Base-by-base conservation (phyloP, 495 filamentous ascomycete genomes). In the Penicillium ochrochloron region DNA sequence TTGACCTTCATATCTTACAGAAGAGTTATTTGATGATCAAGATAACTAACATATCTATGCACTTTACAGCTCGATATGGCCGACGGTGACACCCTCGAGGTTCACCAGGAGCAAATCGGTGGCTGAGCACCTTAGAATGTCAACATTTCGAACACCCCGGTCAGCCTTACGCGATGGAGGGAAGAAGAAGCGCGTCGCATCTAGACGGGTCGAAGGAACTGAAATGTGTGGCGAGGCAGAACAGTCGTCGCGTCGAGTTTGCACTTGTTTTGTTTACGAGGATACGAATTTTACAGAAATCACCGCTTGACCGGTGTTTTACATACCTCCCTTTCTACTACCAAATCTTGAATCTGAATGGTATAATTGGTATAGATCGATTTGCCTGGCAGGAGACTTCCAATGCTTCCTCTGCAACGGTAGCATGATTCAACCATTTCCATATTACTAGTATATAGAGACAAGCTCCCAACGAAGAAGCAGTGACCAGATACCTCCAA, bases 101-200 rank as follows among this genome's bases (percentile, higher is more conserved):
- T 99, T 29, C 96, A 98, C 78, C 96, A 98, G 70, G 96, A 99
- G 75, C 96, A 99, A 75, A 96, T 98, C 60, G 96, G 95, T 60
- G 91, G 89, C 39, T 83, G 10, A 29, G 61, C 67, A 75, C 27
- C 14, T 17, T 21, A 19, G 3, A 1, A 3, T 10, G n/a, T 35
- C 19, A 14, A 2, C 17, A 56, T 19, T 21, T 52, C 59, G 21
- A 29, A 56, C 23, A 33, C 23, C 37, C 31, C 23, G 44, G 34
- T 19, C 53, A 33, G 15, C 48, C 31, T 39, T 27, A 50, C 55
- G 27, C 33, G 35, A 48, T 34, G 23, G 25, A 48, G 19, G 2
- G 14, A 15, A 11, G 37, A n/a, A 59, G 15, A 35, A n/a, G 41
- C 19, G 31, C 3, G 9, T 48, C 44, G 21, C 44, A 48, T 9